phyloP scores from a whole-genome alignment of 345 rosid species.

The Eucalyptus sideroxylon region DNA sequence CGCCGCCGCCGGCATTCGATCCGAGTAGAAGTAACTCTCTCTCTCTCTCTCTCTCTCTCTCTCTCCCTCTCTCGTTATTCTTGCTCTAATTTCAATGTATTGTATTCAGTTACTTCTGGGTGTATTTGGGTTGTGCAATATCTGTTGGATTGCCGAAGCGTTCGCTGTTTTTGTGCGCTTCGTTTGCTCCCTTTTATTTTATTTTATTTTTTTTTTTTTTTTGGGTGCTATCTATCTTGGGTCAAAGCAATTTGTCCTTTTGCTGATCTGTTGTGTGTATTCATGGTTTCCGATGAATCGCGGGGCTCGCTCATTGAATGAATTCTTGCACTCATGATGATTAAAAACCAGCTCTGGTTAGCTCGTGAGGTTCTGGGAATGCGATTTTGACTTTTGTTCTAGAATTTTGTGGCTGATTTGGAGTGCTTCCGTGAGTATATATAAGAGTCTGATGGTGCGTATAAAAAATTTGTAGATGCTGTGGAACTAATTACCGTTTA shows the following conservation, averaged over 20 bases:
- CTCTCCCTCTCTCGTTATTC: neutral
- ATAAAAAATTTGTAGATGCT: neutral
- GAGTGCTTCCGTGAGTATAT: neutral
- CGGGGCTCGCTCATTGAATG: neutral
- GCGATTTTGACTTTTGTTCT: neutral
- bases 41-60: neutral
- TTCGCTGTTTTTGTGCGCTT: neutral
- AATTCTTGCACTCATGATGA: neutral
- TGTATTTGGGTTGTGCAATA: neutral
- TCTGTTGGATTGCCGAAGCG: neutral
- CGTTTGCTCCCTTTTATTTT: neutral
- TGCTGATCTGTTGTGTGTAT: neutral
- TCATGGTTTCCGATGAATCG: neutral
- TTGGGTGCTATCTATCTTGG: neutral
- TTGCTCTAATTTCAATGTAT: neutral
- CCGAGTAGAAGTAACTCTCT: slow-evolving; percentile 70
- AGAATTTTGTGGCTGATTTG: neutral
- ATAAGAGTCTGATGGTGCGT: neutral
- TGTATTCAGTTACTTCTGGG: neutral
- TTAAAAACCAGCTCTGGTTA: neutral
- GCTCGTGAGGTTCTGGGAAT: neutral
- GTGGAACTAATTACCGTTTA: neutral
- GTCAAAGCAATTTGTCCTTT: neutral
- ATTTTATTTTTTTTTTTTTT: too few species aligned
- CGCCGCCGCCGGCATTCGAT: slow-evolving; percentile 35